Evolutionary conservation across 169 alveolate genomes (phyloP), one percentile per base, ranked within the genome.

Genomic region (Eimeria praecox): DNA sequence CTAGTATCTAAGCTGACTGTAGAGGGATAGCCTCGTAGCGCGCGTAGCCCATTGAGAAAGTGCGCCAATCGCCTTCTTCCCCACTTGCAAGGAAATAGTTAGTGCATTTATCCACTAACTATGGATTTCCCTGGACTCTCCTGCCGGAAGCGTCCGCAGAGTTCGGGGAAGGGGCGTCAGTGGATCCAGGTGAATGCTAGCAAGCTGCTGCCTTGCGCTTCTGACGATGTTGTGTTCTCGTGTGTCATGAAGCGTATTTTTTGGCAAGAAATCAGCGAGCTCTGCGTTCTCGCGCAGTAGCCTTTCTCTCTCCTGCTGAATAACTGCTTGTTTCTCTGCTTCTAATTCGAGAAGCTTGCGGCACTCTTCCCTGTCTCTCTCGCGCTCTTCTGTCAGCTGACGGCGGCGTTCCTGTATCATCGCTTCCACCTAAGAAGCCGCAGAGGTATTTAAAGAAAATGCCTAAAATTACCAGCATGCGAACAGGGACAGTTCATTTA

Each of bases 271-370:
- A 49, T 96, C 98, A 59, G 92, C 97, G 38, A 97, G 96, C 75
- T 95, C 95, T 62, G 98, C 97, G 92, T 97, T 95, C 89, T 97
- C 97, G 85, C 95, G 91, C n/a, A 96, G 92, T 52, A 98, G 96
- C 46, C 98, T 94, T 73, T 94, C 90, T 62, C 98, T 97, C 94
- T 98, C 98, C 69, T 97, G 96, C 91, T 97, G 97, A 27, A 98
- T 92, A 3, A 98, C 90, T 77, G 96, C 90, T 71, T 97, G 96
- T 69, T 97, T 97, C 78, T 96, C 97, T 49, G 78, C 92, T 75
- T 98, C 98, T 52, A 95, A 95, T 24, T 93, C 95, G 64, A 83
- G 85, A 44, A 85, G 52, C 92, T 95, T 95, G 62, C 96, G 90
- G 49, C 87, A 78, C 69, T 97, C 98, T 69, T 96, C 97, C 62